Evolutionary conservation across 2,329 filamentous ascomycete species (phyloP).

Genomic region (Ilyonectria sp.): DNA sequence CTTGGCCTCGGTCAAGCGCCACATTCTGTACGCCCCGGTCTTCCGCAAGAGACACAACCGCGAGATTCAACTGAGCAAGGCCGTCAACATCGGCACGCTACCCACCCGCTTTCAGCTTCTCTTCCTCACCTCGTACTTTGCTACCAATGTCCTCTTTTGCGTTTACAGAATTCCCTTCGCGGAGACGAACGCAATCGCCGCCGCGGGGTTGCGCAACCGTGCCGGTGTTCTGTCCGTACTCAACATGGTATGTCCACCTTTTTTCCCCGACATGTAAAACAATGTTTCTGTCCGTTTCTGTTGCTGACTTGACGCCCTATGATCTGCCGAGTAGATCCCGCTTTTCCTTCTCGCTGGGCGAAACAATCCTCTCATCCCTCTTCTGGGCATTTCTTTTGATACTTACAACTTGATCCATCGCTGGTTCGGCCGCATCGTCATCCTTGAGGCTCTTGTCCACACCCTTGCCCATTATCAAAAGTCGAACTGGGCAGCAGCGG

Average conservation of each 20-base stretch:
- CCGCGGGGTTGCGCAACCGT: slow-evolving; percentile 73
- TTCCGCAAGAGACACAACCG: slow-evolving; percentile 75
- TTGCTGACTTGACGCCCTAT: slow-evolving; percentile 21
- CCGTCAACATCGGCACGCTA: slow-evolving; percentile 71
- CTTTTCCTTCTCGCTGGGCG: slow-evolving; percentile 81
- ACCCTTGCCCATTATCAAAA: slow-evolving; percentile 71
- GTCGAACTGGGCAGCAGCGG: slow-evolving; percentile 63
- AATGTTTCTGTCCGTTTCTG: background rate
- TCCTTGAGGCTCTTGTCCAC: slow-evolving; percentile 78
- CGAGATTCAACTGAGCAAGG: slow-evolving; percentile 72
- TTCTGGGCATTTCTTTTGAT: slow-evolving; percentile 83
- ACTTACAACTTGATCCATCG: slow-evolving; percentile 87
- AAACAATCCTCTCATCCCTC: slow-evolving; percentile 83
- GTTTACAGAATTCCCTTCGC: slow-evolving; percentile 75
- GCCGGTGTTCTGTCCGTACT: slow-evolving; percentile 79
- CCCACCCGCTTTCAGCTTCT: slow-evolving; percentile 74
- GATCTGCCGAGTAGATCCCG: slow-evolving; percentile 62
- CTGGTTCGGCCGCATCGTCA: slow-evolving; percentile 84
- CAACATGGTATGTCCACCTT: slow-evolving; percentile 74
- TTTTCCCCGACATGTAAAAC: background rate
- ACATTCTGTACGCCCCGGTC: slow-evolving; percentile 79
- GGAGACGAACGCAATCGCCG: slow-evolving; percentile 59
- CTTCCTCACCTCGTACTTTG: slow-evolving; percentile 68
- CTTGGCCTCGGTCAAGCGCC: slow-evolving; percentile 77
- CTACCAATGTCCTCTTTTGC: slow-evolving; percentile 77